Conservation (phyloP, 2,329 filamentous ascomycete genomes). For the Lachnellula suecica region DNA sequence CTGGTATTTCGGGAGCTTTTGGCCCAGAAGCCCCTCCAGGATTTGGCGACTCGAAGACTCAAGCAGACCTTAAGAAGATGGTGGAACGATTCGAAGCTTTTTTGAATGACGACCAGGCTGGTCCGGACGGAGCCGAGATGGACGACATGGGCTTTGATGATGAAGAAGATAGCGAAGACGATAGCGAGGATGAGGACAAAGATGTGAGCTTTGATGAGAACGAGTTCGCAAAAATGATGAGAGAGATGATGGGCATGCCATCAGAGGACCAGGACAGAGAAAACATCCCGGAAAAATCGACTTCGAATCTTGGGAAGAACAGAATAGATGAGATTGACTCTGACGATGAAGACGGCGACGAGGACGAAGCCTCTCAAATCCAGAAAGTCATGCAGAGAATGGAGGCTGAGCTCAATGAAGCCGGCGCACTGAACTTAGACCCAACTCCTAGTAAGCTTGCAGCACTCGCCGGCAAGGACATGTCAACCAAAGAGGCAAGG, state of each 20-base stretch:
- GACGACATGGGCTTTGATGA: constrained; percentile 66
- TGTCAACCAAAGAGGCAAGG: constrained; percentile 20
- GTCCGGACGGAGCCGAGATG: constrained; percentile 73
- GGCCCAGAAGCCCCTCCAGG: constrained; percentile 36
- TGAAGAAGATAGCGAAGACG: constrained; percentile 50
- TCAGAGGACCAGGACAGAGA: constrained; percentile 22
- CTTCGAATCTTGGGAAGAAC: constrained; percentile 5
- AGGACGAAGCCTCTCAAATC: constrained; percentile 60
- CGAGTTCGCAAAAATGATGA: constrained; percentile 85
- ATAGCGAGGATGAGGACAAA: constrained; percentile 67
- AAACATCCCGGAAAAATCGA: neutral
- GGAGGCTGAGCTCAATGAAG: constrained; percentile 68
- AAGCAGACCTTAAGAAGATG: constrained; percentile 82
- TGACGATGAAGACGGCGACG: constrained; percentile 36
- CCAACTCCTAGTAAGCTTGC: constrained; percentile 34
- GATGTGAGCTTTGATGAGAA: constrained; percentile 81
- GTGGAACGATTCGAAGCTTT: constrained; percentile 93
- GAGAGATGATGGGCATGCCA: constrained; percentile 79
- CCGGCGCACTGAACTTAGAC: constrained; percentile 63
- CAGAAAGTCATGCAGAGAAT: constrained; percentile 65
- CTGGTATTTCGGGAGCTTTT: constrained; percentile 21
- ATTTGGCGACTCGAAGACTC: constrained; percentile 65
- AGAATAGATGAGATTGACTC: constrained; percentile 26
- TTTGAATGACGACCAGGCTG: constrained; percentile 80
- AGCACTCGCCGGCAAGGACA: constrained; percentile 28